Conservation (phyloP, 768 basidiomycete species). For the Sarcodon aspratus region DNA sequence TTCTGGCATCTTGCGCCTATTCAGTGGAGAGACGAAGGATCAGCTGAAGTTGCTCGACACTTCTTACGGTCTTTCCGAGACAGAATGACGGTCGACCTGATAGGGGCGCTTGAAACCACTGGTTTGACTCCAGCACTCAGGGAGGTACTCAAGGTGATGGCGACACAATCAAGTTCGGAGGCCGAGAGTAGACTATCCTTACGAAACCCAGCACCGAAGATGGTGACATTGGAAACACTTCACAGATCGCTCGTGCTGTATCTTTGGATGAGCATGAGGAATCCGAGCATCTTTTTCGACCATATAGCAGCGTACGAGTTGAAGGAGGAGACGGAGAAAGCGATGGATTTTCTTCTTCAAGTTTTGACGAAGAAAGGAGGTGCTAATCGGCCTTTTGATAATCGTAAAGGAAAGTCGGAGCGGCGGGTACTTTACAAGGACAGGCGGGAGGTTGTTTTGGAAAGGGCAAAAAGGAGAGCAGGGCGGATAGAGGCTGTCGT, state of each 20-base stretch:
- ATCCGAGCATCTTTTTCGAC: conserved; percentile 56
- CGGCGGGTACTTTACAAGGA: too few relatives aligned
- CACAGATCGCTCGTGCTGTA: conserved; percentile 74
- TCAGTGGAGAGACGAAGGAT: conserved; percentile 33
- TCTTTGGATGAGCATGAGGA: conserved; percentile 74
- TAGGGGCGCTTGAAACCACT: conserved; percentile 21
- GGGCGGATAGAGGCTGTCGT: too few relatives aligned
- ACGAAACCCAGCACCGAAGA: background rate
- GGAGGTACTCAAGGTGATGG: conserved; percentile 24
- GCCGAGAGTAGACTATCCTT: conserved; percentile 4
- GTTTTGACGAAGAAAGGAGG: conserved; percentile 4
- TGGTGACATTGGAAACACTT: conserved; percentile 45
- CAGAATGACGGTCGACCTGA: conserved; percentile 31
- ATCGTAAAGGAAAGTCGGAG: background rate
- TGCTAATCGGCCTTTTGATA: background rate
- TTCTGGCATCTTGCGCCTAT: conserved; percentile 41
- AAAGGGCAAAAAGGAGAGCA: too few relatives aligned
- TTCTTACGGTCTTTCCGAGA: conserved; percentile 33
- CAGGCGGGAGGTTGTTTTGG: too few relatives aligned
- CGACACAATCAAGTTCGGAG: conserved; percentile 1
- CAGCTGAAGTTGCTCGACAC: conserved; percentile 20
- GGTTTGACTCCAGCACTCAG: conserved; percentile 30
- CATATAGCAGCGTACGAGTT: conserved; percentile 34
- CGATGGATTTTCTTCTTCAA: conserved; percentile 50
- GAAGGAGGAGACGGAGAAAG: conserved; percentile 53